Conservation (phyloP, 2,329 filamentous ascomycete species). For the Scedosporium minutisporum region DNA sequence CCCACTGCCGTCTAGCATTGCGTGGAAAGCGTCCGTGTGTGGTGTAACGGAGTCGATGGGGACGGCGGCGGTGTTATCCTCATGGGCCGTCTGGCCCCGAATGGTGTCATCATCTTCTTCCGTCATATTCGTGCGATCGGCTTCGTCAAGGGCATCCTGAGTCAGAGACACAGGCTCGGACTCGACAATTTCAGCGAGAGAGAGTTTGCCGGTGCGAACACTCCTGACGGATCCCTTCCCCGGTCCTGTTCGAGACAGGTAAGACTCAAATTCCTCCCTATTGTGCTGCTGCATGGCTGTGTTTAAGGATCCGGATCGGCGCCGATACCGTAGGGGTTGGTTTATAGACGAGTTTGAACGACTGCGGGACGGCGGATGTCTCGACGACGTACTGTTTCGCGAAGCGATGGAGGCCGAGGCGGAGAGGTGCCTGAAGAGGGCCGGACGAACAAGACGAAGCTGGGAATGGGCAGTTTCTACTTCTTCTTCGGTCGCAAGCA, state of each 20-base stretch:
- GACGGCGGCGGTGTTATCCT: neutral
- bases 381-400: constrained; percentile 37
- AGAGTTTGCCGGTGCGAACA: constrained; percentile 38
- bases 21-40: constrained; percentile 22
- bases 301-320: constrained; percentile 4
- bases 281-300: constrained; percentile 17
- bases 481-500: neutral
- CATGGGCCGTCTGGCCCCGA: constrained; percentile 16
- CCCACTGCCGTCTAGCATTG: constrained; percentile 18
- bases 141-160: constrained; percentile 42
- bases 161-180: constrained; percentile 43
- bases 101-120: constrained; percentile 29
- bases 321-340: neutral
- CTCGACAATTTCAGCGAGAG: constrained; percentile 47
- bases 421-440: constrained; percentile 34
- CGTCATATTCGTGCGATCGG: constrained; percentile 30
- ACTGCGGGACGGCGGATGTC: neutral
- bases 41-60: constrained; percentile 14
- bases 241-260: constrained; percentile 41
- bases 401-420: constrained; percentile 50
- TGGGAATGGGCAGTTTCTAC: constrained; percentile 9
- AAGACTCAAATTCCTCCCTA: constrained; percentile 17
- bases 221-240: constrained; percentile 45
- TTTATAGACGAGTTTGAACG: neutral
- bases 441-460: constrained; percentile 16